Base-by-base conservation (phyloP, 2,329 filamentous ascomycete species). In the Fusarium compactum region DNA sequence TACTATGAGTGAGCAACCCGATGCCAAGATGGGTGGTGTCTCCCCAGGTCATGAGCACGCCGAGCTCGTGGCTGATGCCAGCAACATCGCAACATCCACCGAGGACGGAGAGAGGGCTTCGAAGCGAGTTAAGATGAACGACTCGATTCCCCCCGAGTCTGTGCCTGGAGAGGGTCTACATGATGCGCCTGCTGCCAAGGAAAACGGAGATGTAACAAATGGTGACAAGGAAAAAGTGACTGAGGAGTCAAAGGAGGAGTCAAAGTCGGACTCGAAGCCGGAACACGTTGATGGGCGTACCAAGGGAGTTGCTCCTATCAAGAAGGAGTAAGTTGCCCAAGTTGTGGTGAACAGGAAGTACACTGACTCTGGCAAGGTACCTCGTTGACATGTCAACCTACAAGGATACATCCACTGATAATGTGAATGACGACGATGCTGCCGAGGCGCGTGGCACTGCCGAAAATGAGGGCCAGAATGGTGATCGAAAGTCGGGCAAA, bases 281-380 rank as follows among this genome's bases (percentile, higher is more conserved):
- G 73, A 59, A 24, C 72, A 76, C 46, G 62, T 68, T 20, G 61
- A 72, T 58, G 76, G 76, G 14, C 78, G 78, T 54, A 79, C 81
- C 61, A 89, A 85, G 74, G 91, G 91, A 27, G 82, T 91, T 56
- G 91, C 92, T 22, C 88, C 89, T 11, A 88, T 95, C 79, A 94
- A 94, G 80, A 84, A 87, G 76, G 92, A 94, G 89, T 93, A 81
- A 80, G 85, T 81, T 9, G 30, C 20, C 4, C n/a, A 18, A 9
- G 40, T 9, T 11, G 20, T 18, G 15, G 14, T 6, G 18, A 9
- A 29, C 22, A 12, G 22, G 8, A 22, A 20, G 25, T n/a, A 38
- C 22, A 15, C 34, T 55, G 43, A 47, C 15, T 68, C 72, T 18
- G 12, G 3, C n/a, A 62, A 85, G 84, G 64, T 86, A 82, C 62